Evolutionary conservation across 2,329 filamentous ascomycete species (phyloP), one percentile per base, ranked within the genome.

Genomic region (Tolypocladium nubicola): DNA sequence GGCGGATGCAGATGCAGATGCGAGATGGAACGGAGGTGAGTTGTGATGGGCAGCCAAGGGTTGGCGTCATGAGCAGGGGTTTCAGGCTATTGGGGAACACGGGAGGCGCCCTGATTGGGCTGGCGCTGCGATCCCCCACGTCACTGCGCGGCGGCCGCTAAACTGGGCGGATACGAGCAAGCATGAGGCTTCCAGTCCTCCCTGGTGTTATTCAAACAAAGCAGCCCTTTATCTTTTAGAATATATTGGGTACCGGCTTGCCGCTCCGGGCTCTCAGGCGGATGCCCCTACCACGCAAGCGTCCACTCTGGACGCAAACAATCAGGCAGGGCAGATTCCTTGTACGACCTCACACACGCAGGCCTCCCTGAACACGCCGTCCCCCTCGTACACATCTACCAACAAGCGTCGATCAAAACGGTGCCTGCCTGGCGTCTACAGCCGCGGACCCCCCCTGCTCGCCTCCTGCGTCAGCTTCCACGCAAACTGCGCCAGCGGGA

Each of bases 401-500:
- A 7, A 30, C 23, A 30, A 47, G 7, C 26, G 26, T 14, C 30
- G n/a, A 4, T 10, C n/a, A 7, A 30, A 49, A 37, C 1, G 16
- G 1, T 11, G 30, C 45, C 35, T 0, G 23, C 14, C 52, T 16
- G 21, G 30, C 41, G 38, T 38, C 61, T 58, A 71, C 64, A 73
- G 53, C 63, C 64, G 70, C 33, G 66, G 52, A 13, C 56, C 63
- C 38, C 58, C 61, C 41, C 60, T 64, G 50, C 66, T 65, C 55
- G 73, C 71, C 60, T 68, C 71, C 70, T 77, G 78, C 58, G 92
- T 86, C 64, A 90, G 73, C 58, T 80, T 77, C 90, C 91, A 97
- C 7, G 90, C 89, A 65, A 88, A 79, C 71, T 90, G 79, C 0
- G 87, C 91, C 76, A 93, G 83, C 26, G 88, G 85, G 52, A 76